Evolutionary conservation across 2,329 filamentous ascomycete species (phyloP).

Genomic region (Scortechinia acanthostroma): DNA sequence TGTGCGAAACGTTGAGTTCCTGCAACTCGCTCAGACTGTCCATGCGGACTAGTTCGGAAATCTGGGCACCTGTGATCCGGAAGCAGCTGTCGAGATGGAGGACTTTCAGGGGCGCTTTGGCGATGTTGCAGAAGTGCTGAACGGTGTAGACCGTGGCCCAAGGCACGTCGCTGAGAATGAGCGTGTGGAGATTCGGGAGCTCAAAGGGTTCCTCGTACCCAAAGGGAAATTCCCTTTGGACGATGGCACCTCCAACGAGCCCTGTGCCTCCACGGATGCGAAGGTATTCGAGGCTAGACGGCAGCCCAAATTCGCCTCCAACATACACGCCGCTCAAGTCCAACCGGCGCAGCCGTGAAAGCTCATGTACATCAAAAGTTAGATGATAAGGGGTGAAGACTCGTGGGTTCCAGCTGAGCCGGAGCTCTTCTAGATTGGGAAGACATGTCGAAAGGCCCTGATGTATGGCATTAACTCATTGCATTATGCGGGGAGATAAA

Average conservation of each 20-base stretch:
- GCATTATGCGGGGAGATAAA: too few species aligned
- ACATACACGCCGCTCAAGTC: constrained; percentile 9
- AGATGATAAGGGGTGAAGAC: too few species aligned
- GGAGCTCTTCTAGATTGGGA: constrained; percentile 20
- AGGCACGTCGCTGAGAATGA: background rate
- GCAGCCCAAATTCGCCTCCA: constrained; percentile 10
- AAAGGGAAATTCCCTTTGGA: too few species aligned
- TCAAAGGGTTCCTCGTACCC: too few species aligned
- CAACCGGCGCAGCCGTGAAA: background rate
- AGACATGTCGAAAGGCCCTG: constrained; percentile 8
- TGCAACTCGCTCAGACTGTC: background rate
- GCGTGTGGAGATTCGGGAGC: background rate
- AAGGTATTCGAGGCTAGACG: constrained; percentile 18
- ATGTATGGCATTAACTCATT: too few species aligned
- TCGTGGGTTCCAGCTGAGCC: constrained; percentile 15
- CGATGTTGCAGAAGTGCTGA: background rate
- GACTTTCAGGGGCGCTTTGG: background rate
- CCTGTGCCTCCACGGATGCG: constrained; percentile 8
- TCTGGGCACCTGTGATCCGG: background rate
- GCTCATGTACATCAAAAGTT: background rate
- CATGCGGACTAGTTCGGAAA: background rate
- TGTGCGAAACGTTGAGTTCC: background rate
- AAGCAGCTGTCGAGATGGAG: background rate
- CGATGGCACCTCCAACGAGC: too few species aligned
- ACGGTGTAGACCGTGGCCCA: background rate